Base-by-base conservation (phyloP, 2,329 filamentous ascomycete species). In the Stemphylium beticola region DNA sequence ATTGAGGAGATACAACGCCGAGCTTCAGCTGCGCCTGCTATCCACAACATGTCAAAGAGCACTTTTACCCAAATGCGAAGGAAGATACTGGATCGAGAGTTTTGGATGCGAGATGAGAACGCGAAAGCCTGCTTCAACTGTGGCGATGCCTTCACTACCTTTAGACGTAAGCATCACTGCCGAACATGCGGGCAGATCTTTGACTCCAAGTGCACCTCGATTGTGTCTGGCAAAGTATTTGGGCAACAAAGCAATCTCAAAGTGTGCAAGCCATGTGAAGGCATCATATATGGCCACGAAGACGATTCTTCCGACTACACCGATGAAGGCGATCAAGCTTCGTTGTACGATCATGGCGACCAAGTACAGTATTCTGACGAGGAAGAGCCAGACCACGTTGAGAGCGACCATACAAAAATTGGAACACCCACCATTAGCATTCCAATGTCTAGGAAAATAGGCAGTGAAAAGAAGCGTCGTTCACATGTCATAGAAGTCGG, bases 81-180 rank as follows among this genome's bases (percentile, higher is more conserved):
- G 67, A 92, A 93, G 69, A 88, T 99, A 7, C 79, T 98, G 40
- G 96, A 91, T 73, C 95, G 93, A 69, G 93, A 98, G 65, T 98
- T 96, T 66, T 98, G 93, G 95, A 99, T 99, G 95, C 91, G 92
- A 55, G 95, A 99, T 72, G 95, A 98, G 70, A 97, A 96, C 59
- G 96, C 93, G 55, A 98, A 96, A 72, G 93, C 97, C 67, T 99
- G 95, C 70, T 99, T 97, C 72, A 85, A 91, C 39, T 99, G 95
- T 68, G 91, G 91, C 39, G 89, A 91, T 54, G 85, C 90, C 2
- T 99, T 99, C 70, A 92, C 92, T 0, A 95, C 93, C 1, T 98
- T 98, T 72, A 86, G 95, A 55, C 87, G 95, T 61, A 99, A 99
- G 72, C 95, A 99, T 74, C 95, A 99, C 75, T 99, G 95, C 74